Percentiles rank a stretch among this genome's conserved stretches.
These are phyloP conservation scores for Phytopythium sindhum DNA, from an alignment of 352 stramenopile species.

Conservation along the genomic window DNA sequence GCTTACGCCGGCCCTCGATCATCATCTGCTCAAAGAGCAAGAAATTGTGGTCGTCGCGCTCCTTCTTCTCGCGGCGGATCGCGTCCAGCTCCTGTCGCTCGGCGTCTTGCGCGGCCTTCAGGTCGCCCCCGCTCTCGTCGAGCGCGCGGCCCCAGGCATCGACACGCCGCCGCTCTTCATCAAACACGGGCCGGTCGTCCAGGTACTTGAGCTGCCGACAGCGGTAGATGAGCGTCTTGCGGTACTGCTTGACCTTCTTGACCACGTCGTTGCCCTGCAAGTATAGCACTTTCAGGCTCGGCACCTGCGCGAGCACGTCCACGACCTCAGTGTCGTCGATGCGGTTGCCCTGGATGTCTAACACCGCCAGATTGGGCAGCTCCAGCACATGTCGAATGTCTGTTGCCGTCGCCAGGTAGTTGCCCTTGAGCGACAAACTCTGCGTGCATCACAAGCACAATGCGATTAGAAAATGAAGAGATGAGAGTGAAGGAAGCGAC, in stretches of 20 bases:
- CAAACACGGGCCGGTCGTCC: conserved; percentile 82
- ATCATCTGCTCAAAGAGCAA: conserved; percentile 88
- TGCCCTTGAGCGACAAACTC: conserved; percentile 74
- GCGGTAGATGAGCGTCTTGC: conserved; percentile 74
- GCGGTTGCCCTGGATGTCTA: conserved; percentile 84
- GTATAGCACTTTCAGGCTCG: conserved; percentile 82
- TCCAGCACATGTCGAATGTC: conserved; percentile 65
- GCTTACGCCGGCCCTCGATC: conserved; percentile 57
- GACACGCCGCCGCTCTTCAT: conserved; percentile 82
- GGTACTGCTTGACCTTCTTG: conserved; percentile 87
- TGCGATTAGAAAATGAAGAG: neutral
- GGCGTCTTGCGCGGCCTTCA: conserved; percentile 78
- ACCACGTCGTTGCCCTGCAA: conserved; percentile 83
- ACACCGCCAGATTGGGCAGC: conserved; percentile 59
- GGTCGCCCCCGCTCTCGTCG: conserved; percentile 58
- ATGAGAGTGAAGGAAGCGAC: neutral
- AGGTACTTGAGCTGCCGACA: conserved; percentile 80
- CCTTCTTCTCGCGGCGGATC: conserved; percentile 85
- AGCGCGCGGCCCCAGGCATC: conserved; percentile 70
- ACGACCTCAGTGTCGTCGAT: conserved; percentile 63
- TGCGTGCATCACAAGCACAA: conserved; percentile 6
- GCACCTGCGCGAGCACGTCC: conserved; percentile 64
- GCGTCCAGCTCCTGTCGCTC: conserved; percentile 83
- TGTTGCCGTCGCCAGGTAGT: conserved; percentile 58
- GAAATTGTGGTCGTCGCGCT: conserved; percentile 85